Evolutionary conservation across 176 grass and related monocot genomes (phyloP).

Genomic region (Oryza longistaminata): DNA sequence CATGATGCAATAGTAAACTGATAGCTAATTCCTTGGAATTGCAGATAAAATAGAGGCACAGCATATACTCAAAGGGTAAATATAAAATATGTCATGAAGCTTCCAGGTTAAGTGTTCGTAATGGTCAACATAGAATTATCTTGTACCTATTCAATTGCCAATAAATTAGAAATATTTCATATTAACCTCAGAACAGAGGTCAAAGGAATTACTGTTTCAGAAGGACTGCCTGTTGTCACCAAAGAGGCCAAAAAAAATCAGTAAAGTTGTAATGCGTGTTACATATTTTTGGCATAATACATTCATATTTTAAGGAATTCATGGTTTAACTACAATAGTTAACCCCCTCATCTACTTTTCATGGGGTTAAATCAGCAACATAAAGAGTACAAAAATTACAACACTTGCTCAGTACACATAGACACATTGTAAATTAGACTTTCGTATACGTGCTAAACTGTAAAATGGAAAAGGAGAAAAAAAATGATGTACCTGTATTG

Average conservation of each 20-base stretch:
- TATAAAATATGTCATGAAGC: neutral
- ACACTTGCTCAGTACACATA: slow-evolving; percentile 10
- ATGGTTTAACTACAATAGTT: neutral
- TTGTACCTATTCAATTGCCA: neutral
- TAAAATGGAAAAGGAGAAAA: neutral
- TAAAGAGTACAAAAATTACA: slow-evolving; percentile 10
- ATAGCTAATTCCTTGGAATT: neutral
- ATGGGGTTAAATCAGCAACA: slow-evolving; percentile 22
- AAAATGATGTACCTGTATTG: slow-evolving; percentile 18
- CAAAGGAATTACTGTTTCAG: too few relatives aligned
- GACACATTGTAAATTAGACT: neutral
- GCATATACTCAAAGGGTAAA: neutral
- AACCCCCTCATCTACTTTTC: slow-evolving; percentile 7
- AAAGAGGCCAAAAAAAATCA: too few relatives aligned
- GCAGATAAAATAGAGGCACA: neutral
- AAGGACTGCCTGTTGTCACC: too few relatives aligned
- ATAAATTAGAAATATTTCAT: neutral
- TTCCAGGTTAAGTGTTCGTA: neutral
- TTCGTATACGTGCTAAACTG: neutral
- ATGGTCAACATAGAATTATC: neutral
- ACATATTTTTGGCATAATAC: neutral
- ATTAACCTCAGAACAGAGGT: neutral
- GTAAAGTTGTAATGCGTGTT: too few relatives aligned
- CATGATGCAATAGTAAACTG: neutral
- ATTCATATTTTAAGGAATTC: slow-evolving; percentile 27